These are phyloP conservation scores for Cryoendolithus antarcticus DNA, from an alignment of 2,329 filamentous ascomycete genomes.

Conservation along the genomic window DNA sequence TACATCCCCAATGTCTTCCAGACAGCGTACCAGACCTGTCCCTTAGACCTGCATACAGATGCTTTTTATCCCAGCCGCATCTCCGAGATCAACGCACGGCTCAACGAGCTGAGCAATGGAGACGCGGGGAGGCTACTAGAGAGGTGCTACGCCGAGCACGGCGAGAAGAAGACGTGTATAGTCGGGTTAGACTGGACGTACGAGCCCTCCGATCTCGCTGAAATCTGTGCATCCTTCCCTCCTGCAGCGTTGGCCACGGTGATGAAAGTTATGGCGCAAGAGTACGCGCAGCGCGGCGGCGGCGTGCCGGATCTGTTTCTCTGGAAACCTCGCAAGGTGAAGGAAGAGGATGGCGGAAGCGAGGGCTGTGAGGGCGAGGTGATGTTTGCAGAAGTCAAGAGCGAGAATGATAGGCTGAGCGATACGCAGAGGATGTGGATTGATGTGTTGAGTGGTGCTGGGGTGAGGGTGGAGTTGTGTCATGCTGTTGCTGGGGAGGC, in stretches of 20 bases:
- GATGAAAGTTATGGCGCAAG: constrained; percentile 90
- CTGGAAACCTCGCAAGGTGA: constrained; percentile 46
- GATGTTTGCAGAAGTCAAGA: constrained; percentile 37
- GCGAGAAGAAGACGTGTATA: constrained; percentile 65
- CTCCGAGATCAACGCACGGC: constrained; percentile 75
- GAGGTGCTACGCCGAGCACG: constrained; percentile 55
- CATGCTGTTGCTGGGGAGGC: constrained; percentile 50
- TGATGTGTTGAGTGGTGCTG: constrained; percentile 75
- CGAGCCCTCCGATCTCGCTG: constrained; percentile 61
- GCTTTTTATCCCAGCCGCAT: constrained; percentile 78
- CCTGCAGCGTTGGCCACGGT: constrained; percentile 70
- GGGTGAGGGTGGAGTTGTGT: constrained; percentile 73
- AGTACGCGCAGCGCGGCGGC: constrained; percentile 74
- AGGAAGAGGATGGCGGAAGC: background rate
- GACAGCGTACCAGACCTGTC: constrained; percentile 86
- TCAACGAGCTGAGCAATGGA: constrained; percentile 81
- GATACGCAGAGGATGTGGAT: constrained; percentile 97
- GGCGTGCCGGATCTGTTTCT: constrained; percentile 89
- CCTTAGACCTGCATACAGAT: constrained; percentile 84
- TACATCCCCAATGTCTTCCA: constrained; percentile 97
- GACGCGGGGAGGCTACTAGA: constrained; percentile 55
- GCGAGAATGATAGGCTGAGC: constrained; percentile 75
- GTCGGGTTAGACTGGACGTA: constrained; percentile 89
- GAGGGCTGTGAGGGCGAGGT: constrained; percentile 16
- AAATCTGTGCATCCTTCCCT: constrained; percentile 67